Base-by-base conservation (phyloP, 495 filamentous ascomycete species). In the Penicillium steckii region DNA sequence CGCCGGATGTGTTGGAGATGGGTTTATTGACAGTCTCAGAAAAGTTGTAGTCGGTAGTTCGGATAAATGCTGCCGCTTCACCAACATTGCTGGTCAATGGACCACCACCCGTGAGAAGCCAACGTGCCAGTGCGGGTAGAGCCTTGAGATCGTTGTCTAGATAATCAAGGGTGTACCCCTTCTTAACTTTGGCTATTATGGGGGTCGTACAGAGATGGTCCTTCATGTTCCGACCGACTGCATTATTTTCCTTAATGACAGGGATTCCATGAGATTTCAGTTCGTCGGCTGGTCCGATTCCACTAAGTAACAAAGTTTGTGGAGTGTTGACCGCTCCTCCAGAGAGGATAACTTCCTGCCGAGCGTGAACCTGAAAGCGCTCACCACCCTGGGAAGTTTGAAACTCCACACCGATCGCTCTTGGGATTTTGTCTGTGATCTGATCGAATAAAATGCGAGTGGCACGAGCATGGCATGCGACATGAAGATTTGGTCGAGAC, bases 291-390 rank as follows among this genome's bases (percentile, higher is more conserved):
- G 45, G 52, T 41, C 72, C 70, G 24, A 75, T 64, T 15, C 72
- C 72, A n/a, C 66, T 70, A 22, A 73, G 55, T 50, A 67, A 61
- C 29, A 76, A 56, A 1, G 69, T 45, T 46, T 70, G 65, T 2
- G 71, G 71, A 1, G 72, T 65, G 19, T 66, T 62, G 40, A 69
- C 52, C 4, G 65, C 47, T 15, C 70, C 72, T 9, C 53, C 54
- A 4, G 54, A 62, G 19, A 75, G 52, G 27, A 75, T 63, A 15
- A 75, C 62, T 42, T 75, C 72, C 23, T 55, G 46, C 27, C 18
- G 44, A 6, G 61, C 70, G 24, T 63, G 60, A n/a, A 63, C 60
- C 25, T 63, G 24, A 25, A 63, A 63, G n/a, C 22, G 25, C 25
- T 56, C 50, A 12, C 56, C 56, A n/a, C 47, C 56, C 12, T 50